Percentiles rank a stretch among this genome's conserved stretches.
Evolutionary conservation across 2,329 filamentous ascomycete genomes (phyloP).

Genomic region (Harringtonia lauricola): DNA sequence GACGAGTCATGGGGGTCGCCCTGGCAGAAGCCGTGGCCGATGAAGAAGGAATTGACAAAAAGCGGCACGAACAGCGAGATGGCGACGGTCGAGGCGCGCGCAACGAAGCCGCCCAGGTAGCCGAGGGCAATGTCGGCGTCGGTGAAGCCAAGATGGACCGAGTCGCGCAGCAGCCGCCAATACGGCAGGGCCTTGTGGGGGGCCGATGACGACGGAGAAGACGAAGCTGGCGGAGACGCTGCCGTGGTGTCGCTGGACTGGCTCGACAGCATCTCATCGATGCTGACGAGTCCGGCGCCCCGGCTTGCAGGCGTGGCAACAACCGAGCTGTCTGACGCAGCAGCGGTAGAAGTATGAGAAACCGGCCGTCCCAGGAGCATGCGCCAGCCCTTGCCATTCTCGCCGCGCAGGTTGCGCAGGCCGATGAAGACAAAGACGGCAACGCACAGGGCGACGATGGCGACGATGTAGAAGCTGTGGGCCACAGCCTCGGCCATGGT

Average conservation of each 20-base stretch:
- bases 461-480: conserved; percentile 82
- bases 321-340: too few species aligned
- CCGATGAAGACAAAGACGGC: conserved; percentile 70
- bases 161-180: conserved; percentile 47
- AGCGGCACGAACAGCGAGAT: conserved; percentile 93
- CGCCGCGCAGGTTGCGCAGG: conserved; percentile 55
- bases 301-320: too few species aligned
- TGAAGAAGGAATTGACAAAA: conserved; percentile 85
- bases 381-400: conserved; percentile 65
- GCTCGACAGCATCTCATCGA: conserved; percentile 4
- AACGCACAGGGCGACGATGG: conserved; percentile 57
- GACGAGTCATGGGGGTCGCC: conserved; percentile 51
- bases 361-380: conserved; percentile 39
- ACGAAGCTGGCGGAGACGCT: not conserved
- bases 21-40: conserved; percentile 67
- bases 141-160: conserved; percentile 59
- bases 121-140: conserved; percentile 74
- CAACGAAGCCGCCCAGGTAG: conserved; percentile 90
- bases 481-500: conserved; percentile 65
- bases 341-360: too few species aligned
- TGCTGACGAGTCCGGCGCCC: conserved; percentile 4
- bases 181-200: conserved; percentile 32
- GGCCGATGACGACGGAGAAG: not conserved
- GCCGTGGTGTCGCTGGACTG: not conserved
- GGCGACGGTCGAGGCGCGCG: conserved; percentile 84